phyloP scores from a whole-genome alignment of 495 filamentous ascomycete species.

The Penicillium malachiteum region DNA sequence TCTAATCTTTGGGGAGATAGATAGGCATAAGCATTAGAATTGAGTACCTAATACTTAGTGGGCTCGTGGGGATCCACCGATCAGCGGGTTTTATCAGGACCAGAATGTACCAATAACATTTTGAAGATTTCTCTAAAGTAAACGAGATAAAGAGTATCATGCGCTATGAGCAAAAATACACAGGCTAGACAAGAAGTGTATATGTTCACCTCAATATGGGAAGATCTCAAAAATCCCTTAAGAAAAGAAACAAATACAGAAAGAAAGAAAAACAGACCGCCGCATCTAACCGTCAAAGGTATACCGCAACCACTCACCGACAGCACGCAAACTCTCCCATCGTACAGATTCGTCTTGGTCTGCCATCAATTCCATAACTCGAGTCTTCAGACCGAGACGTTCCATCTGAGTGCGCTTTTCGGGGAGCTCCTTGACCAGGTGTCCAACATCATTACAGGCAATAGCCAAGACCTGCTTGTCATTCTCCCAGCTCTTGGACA shows the following conservation, averaged over 20 bases:
- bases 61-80: constrained; percentile 16
- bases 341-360: constrained; percentile 85
- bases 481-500: constrained; percentile 80
- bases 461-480: constrained; percentile 97
- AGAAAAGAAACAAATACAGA: constrained; percentile 15
- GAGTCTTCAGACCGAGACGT: constrained; percentile 82
- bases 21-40: not conserved
- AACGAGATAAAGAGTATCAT: constrained; percentile 11
- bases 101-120: constrained; percentile 3
- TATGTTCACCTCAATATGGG: constrained; percentile 24
- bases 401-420: constrained; percentile 81
- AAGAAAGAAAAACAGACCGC: constrained; percentile 7
- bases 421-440: constrained; percentile 84
- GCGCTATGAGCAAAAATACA: constrained; percentile 26
- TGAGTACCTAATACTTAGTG: constrained; percentile 2
- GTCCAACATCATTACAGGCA: constrained; percentile 91
- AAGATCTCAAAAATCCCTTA: constrained; percentile 10
- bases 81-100: constrained; percentile 17
- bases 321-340: constrained; percentile 91
- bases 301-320: constrained; percentile 92
- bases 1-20: not conserved
- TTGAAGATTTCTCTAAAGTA: not conserved
- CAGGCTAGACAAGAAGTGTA: constrained; percentile 18
- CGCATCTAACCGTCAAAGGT: constrained; percentile 62
- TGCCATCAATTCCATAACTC: constrained; percentile 95